Evolutionary conservation across 805 yeast genomes (phyloP).

Genomic region (Wickerhamiella nectarea): DNA sequence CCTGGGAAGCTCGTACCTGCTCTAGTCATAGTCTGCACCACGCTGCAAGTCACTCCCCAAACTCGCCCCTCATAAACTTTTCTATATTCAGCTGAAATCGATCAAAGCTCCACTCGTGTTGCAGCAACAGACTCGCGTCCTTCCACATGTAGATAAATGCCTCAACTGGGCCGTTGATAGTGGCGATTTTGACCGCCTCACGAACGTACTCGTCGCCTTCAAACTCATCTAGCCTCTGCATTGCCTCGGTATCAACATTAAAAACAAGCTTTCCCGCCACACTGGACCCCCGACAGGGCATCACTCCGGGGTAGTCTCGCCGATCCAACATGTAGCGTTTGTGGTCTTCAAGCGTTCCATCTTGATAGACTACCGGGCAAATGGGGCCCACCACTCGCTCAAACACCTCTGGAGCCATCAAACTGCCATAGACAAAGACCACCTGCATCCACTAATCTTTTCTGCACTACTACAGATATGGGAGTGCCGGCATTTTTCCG

Average conservation of each 20-base stretch:
- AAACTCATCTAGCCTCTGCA: slow-evolving; percentile 16
- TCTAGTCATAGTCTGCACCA: too few relatives aligned
- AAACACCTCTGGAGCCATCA: slow-evolving; percentile 19
- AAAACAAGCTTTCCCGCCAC: slow-evolving; percentile 16
- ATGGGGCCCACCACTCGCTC: slow-evolving; percentile 16
- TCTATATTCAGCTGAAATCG: background rate
- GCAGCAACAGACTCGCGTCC: background rate
- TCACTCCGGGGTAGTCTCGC: slow-evolving; percentile 18
- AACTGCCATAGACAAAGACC: slow-evolving; percentile 17
- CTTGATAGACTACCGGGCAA: background rate
- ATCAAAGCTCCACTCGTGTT: slow-evolving; percentile 7
- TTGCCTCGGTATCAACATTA: slow-evolving; percentile 10
- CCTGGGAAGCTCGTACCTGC: too few relatives aligned
- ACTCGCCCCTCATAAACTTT: background rate
- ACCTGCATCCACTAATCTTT: slow-evolving; percentile 3
- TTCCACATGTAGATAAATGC: slow-evolving; percentile 12
- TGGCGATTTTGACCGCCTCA: slow-evolving; percentile 8
- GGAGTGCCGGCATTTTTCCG: slow-evolving; percentile 98
- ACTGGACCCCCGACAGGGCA: background rate
- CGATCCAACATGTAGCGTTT: slow-evolving; percentile 10
- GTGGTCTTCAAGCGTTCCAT: slow-evolving; percentile 5
- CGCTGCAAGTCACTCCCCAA: too few relatives aligned
- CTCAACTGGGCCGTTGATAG: background rate
- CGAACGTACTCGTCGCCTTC: slow-evolving; percentile 21
- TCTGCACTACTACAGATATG: slow-evolving; percentile 11